Evolutionary conservation across 2,329 filamentous ascomycete genomes (phyloP), one percentile per base, ranked within the genome.

Genomic region (Shiraia sp.): DNA sequence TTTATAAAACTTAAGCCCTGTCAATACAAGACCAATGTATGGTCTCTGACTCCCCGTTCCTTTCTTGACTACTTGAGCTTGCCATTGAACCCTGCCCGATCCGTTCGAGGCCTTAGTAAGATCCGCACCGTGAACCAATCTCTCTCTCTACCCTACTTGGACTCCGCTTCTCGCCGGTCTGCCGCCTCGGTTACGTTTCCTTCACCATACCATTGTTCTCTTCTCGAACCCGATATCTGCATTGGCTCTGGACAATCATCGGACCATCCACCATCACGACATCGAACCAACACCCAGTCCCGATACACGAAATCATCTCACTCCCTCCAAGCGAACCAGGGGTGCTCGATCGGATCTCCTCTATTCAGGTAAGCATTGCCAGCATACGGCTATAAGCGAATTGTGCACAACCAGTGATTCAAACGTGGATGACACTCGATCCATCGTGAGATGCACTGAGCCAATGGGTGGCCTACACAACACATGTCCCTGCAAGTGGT

Each of bases 301-400:
- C 8, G 19, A 22, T 8, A 22, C 19, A 22, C 26, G 17, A 25
- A 8, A n/a, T 8, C 26, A 30, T 40, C 42, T 42, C 30, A 32
- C 27, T 36, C 39, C 38, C 31, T 12, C 12, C 14, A 10, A 27
- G 29, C 24, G 22, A 26, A 22, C 19, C 24, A 37, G 26, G n/a
- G 32, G 35, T 14, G 33, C n/a, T 14, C 19, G 29, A 32, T 19
- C 34, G 13, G 25, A 36, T 38, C 6, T 49, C 24, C 44, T 46
- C 24, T 28, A 46, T 37, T n/a, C 38, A 49, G 55, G 55, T 59
- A 57, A 57, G 53, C 42, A 53, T 12, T 17, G 14, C 34, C 40
- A 38, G 24, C 27, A 12, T 28, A 26, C 28, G 24, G 34, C n/a
- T 16, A 12, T 51, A 58, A 55, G 46, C 45, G 43, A 54, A 38